Evolutionary conservation across 805 yeast species (phyloP).

Genomic region (Starmerella potacharoeniae): DNA sequence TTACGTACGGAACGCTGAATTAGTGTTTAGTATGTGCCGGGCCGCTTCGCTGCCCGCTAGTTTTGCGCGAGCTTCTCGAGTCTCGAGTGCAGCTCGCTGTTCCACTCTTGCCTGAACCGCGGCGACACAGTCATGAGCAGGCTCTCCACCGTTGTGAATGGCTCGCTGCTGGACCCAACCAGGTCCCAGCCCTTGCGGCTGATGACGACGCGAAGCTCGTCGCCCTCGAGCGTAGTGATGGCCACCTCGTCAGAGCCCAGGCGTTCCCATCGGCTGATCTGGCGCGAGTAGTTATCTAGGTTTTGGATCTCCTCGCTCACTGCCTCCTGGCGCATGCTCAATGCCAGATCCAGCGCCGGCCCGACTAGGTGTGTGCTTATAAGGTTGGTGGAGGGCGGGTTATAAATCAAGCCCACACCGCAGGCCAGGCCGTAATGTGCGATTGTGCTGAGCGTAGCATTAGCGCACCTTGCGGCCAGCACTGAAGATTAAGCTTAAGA

Average conservation of each 20-base stretch:
- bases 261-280: constrained; percentile 6
- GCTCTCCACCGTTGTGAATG: constrained; percentile 27
- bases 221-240: constrained; percentile 19
- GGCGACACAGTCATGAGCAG: constrained; percentile 25
- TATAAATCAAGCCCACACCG: too few species aligned
- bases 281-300: constrained; percentile 4
- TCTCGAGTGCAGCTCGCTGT: constrained; percentile 8
- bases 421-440: too few species aligned
- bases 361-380: neutral
- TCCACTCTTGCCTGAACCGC: constrained; percentile 20
- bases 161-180: neutral
- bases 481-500: too few species aligned
- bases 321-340: constrained; percentile 9
- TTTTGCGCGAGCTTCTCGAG: neutral
- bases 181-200: constrained; percentile 19
- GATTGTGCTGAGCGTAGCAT: too few species aligned
- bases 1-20: too few species aligned
- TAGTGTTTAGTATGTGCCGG: too few species aligned
- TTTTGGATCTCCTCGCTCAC: constrained; percentile 14
- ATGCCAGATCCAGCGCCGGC: neutral
- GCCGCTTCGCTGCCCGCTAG: neutral
- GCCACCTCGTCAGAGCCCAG: neutral
- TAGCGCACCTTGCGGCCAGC: too few species aligned
- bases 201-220: constrained; percentile 4
- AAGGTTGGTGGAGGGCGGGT: too few species aligned